Base-by-base conservation (phyloP, 441 rosid genomes). In the Gossypium laxum region DNA sequence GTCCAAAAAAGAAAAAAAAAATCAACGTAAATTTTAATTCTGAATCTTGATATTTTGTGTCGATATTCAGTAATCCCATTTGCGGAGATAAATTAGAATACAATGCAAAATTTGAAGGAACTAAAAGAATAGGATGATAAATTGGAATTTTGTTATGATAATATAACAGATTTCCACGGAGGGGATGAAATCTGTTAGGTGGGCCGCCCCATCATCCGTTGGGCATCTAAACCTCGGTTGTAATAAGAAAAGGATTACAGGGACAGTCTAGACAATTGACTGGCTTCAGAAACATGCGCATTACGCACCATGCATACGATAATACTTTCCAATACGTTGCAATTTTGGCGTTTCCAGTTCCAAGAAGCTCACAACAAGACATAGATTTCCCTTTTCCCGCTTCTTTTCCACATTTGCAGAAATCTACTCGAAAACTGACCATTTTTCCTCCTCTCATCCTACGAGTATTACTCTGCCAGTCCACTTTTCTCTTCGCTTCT, bases 331-430 rank as follows among this genome's bases (percentile, higher is more conserved):
- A 5, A 59, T 66, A n/a, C 47, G 81, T 79, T 72, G 4, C 17
- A 28, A 3, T 28, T 8, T 26, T 26, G 0, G 41, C 45, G 1
- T 2, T 43, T 14, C 7, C 15, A 2, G 22, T 6, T 21, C 28
- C 6, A 11, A 11, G 30, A 11, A 14, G 19, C 28, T 34, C 3
- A 19, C 8, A 52, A 5, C 61, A 54, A 19, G 43, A 30, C 38
- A 30, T 5, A 30, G 38, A 30, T 32, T 54, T 30, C 26, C 4
- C 10, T 10, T 72, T 77, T 77, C 85, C 80, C 78, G 80, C 83
- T 71, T 55, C 67, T 6, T 63, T 60, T 55, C 7, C 28, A 15
- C n/a, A 4, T 24, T 3, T 0, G 22, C 51, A 2, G 57, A 21
- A 22, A 6, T 75, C 5, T 26, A 24, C 41, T 5, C 12, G 12